These are phyloP conservation scores for Uncinocarpus reesii DNA, from an alignment of 2,329 filamentous ascomycete genomes.

Conservation along the genomic window DNA sequence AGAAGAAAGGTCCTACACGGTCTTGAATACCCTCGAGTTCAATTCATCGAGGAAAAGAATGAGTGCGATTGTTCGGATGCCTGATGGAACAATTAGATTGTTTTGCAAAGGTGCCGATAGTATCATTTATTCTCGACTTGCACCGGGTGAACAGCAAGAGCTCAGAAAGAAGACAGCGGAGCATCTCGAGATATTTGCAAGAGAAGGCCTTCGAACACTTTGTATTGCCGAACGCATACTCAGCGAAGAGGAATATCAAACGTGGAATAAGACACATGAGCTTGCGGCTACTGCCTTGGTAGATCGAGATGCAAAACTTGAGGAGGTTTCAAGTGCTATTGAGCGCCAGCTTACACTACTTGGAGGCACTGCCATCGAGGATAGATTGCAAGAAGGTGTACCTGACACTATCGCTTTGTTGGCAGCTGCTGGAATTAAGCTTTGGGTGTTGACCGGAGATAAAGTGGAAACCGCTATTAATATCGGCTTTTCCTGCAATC, in stretches of 20 bases:
- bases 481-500: conserved; percentile 97
- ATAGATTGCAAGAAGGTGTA: conserved; percentile 90
- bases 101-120: conserved; percentile 98
- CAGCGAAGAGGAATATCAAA: conserved; percentile 68
- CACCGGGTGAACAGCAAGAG: conserved; percentile 73
- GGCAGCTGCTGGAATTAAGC: conserved; percentile 87
- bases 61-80: conserved; percentile 95
- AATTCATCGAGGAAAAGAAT: conserved; percentile 95
- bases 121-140: conserved; percentile 87
- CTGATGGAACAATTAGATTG: conserved; percentile 74
- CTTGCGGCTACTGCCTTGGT: conserved; percentile 72
- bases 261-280: conserved; percentile 81
- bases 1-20: conserved; percentile 69
- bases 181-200: conserved; percentile 91
- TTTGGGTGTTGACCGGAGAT: conserved; percentile 97
- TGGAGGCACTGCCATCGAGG: conserved; percentile 93
- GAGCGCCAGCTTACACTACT: conserved; percentile 81
- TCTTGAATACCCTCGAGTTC: conserved; percentile 93
- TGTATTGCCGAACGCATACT: conserved; percentile 82
- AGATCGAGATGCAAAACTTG: conserved; percentile 84
- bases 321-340: conserved; percentile 78
- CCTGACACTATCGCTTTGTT: conserved; percentile 90
- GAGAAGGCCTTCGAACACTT: conserved; percentile 86
- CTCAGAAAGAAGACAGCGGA: conserved; percentile 76
- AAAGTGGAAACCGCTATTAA: conserved; percentile 99